Percentiles rank a stretch among this genome's conserved stretches.
Conservation (phyloP, 2,329 filamentous ascomycete species). For the Ascosphaera aggregata region DNA sequence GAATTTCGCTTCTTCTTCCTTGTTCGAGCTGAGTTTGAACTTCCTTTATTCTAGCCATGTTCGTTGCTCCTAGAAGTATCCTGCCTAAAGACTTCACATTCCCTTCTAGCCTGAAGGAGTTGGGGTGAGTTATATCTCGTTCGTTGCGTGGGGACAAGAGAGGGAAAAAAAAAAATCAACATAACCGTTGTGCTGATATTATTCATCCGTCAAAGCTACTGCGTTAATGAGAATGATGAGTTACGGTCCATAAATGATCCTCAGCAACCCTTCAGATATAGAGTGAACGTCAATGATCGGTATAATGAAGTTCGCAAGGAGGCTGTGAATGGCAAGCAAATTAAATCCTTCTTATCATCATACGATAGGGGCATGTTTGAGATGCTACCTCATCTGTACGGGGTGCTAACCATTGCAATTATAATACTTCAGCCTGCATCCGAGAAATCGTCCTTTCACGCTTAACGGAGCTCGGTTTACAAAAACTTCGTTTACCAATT, state of each 20-base stretch:
- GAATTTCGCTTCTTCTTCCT: conserved; percentile 1
- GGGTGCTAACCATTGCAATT: no score
- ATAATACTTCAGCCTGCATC: conserved; percentile 31
- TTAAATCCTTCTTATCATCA: no score
- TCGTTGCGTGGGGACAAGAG: no score
- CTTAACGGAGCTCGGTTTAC: conserved; percentile 35
- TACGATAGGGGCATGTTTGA: no score
- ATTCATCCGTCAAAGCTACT: conserved; percentile 35
- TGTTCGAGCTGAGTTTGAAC: not conserved
- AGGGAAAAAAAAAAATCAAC: no score
- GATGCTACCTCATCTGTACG: no score
- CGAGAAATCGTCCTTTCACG: conserved; percentile 37
- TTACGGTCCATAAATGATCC: conserved; percentile 47
- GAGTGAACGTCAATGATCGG: conserved; percentile 47
- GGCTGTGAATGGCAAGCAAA: conserved; percentile 43
- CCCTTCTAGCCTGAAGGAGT: conserved; percentile 37
- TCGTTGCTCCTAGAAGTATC: conserved; percentile 41
- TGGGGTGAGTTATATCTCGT: no score
- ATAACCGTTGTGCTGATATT: no score
- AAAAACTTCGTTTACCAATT: conserved; percentile 37
- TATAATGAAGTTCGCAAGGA: conserved; percentile 55
- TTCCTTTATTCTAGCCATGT: conserved; percentile 32
- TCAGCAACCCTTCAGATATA: conserved; percentile 50
- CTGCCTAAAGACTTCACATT: conserved; percentile 50
- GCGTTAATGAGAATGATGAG: conserved; percentile 51